These are phyloP conservation scores for Talaromyces sp. DNA, from an alignment of 2,329 filamentous ascomycete species.

Conservation along the genomic window DNA sequence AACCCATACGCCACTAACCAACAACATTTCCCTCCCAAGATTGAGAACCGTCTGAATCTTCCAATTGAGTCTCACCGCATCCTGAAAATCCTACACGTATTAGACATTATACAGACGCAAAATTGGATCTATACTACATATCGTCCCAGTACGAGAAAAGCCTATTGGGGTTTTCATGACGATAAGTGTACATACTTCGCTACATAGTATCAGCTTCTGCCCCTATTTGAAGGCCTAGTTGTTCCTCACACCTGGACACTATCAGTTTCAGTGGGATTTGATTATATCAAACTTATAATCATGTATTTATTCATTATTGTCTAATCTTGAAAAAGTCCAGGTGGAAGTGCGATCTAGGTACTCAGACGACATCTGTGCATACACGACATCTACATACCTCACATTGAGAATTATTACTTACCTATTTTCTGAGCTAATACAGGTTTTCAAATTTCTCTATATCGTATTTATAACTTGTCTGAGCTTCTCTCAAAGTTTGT, in stretches of 20 bases:
- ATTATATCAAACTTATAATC: neutral
- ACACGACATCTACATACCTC: neutral
- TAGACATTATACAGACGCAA: too few species aligned
- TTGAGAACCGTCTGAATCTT: neutral
- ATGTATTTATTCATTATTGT: neutral
- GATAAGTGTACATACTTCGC: too few species aligned
- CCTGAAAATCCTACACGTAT: neutral
- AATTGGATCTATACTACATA: neutral
- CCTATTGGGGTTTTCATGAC: neutral
- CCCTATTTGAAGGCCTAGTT: neutral
- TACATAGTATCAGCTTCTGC: neutral
- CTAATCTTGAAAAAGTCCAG: neutral
- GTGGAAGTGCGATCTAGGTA: neutral
- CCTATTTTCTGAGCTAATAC: neutral
- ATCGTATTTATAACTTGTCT: neutral
- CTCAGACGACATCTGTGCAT: neutral
- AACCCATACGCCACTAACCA: neutral
- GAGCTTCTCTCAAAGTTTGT: neutral
- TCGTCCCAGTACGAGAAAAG: neutral
- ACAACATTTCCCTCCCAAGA: neutral
- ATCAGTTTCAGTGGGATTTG: neutral
- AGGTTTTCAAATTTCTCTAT: neutral
- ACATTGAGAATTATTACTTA: neutral
- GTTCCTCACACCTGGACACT: neutral
- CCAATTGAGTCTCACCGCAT: neutral